These are phyloP conservation scores for Ascochyta koolunga DNA, from an alignment of 2,329 filamentous ascomycete genomes.

Conservation along the genomic window DNA sequence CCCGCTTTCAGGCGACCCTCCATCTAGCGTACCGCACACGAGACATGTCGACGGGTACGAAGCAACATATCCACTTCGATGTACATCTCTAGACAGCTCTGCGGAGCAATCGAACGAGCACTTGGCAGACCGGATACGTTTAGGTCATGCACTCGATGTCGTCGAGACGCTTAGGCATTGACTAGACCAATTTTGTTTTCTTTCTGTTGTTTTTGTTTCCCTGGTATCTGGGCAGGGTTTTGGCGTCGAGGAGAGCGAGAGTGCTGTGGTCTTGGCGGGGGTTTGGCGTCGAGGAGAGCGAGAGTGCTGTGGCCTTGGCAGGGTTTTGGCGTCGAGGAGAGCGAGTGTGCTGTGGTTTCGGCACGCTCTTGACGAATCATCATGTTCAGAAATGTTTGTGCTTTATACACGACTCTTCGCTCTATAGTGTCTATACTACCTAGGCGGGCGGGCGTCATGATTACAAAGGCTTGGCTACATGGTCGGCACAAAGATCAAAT, in stretches of 20 bases:
- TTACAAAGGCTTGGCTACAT: constrained; percentile 12
- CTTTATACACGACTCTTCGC: constrained; percentile 27
- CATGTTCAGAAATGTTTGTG: constrained; percentile 28
- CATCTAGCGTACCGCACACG: neutral
- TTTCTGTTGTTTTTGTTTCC: no score
- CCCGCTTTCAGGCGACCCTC: constrained; percentile 3
- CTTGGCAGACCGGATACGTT: neutral
- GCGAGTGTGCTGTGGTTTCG: neutral
- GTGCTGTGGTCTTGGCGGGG: no score
- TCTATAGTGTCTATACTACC: constrained; percentile 34
- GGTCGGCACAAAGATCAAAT: constrained; percentile 18
- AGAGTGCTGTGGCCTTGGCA: no score
- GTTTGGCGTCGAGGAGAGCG: no score
- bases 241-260: no score
- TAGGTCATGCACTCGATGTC: neutral
- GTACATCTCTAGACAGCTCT: constrained; percentile 15
- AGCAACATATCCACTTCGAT: neutral
- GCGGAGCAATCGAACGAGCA: constrained; percentile 5
- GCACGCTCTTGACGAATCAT: constrained; percentile 10
- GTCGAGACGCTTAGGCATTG: neutral
- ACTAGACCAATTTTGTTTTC: constrained; percentile 1
- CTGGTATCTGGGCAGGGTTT: no score
- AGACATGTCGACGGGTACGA: constrained; percentile 4
- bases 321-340: constrained; percentile 1
- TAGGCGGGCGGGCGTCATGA: constrained; percentile 20